Percentiles rank a stretch among this genome's conserved stretches.
Conservation (phyloP, 257 asterid species). For the Gentiana straminea region DNA sequence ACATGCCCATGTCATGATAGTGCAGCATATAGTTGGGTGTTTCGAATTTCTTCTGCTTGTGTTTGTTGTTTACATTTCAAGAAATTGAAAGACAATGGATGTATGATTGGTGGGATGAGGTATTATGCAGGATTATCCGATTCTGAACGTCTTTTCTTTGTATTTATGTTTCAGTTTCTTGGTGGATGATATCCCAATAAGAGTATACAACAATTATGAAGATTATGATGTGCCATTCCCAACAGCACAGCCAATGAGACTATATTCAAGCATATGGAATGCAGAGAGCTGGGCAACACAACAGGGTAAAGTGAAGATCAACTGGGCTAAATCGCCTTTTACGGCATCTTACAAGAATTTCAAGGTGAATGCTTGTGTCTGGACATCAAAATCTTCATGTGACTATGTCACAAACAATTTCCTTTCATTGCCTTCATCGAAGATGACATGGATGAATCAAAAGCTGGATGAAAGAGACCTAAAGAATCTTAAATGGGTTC, state of each 20-base stretch:
- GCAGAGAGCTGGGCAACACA: slow-evolving; percentile 32
- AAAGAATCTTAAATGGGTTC: slow-evolving; percentile 25
- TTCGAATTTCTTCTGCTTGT: no score
- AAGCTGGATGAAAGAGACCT: slow-evolving; percentile 5
- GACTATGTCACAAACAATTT: neutral
- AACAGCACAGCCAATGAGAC: slow-evolving; percentile 19
- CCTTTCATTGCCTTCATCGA: neutral
- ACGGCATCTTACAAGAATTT: slow-evolving; percentile 16
- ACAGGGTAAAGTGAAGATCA: slow-evolving; percentile 21
- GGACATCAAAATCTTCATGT: slow-evolving; percentile 1
- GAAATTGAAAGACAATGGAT: no score
- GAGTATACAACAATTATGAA: slow-evolving; percentile 18
- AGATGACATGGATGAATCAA: slow-evolving; percentile 10
- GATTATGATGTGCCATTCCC: slow-evolving; percentile 19
- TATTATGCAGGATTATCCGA: no score
- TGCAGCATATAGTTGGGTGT: no score
- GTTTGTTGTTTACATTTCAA: no score
- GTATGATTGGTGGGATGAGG: no score
- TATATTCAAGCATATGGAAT: slow-evolving; percentile 25
- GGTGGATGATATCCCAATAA: slow-evolving; percentile 26
- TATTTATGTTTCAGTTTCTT: slow-evolving; percentile 12
- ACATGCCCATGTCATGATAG: no score
- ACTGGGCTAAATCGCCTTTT: slow-evolving; percentile 24
- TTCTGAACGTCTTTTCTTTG: neutral
- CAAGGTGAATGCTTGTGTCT: slow-evolving; percentile 13